These are phyloP conservation scores for Amanita rubescens DNA, from an alignment of 768 basidiomycete species.

Conservation along the genomic window DNA sequence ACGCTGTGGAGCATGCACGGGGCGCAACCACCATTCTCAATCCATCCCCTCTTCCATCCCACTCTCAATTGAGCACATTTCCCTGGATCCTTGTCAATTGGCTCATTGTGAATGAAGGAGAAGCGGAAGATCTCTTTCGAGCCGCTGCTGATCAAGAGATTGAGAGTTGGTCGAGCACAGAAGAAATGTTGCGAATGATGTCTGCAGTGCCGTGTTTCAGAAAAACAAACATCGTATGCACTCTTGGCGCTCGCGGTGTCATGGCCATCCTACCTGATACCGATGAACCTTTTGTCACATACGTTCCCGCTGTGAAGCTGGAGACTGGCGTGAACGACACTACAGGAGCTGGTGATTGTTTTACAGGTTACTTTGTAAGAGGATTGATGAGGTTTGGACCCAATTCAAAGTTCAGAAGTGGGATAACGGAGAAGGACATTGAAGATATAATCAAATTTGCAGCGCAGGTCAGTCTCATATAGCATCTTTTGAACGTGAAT, in stretches of 20 bases:
- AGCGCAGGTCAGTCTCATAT: constrained; percentile 28
- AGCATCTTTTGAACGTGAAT: background rate
- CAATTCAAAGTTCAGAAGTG: constrained; percentile 16
- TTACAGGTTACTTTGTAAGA: constrained; percentile 52
- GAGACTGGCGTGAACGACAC: constrained; percentile 38
- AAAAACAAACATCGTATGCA: constrained; percentile 46
- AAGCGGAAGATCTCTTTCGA: constrained; percentile 32
- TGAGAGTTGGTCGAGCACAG: background rate
- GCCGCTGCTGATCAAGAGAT: constrained; percentile 13
- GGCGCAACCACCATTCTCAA: constrained; percentile 38
- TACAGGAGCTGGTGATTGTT: constrained; percentile 61
- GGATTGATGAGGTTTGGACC: constrained; percentile 41
- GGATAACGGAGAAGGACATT: constrained; percentile 25
- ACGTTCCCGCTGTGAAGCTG: constrained; percentile 41
- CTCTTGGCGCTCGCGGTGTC: constrained; percentile 46
- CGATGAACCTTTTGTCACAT: constrained; percentile 20
- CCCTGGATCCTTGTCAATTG: constrained; percentile 47
- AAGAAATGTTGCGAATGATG: constrained; percentile 16
- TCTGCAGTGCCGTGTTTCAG: constrained; percentile 18
- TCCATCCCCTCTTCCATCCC: constrained; percentile 47
- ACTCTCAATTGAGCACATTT: constrained; percentile 31
- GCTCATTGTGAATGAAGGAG: constrained; percentile 50
- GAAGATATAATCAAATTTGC: constrained; percentile 28
- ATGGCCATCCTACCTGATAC: constrained; percentile 29
- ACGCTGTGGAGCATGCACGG: constrained; percentile 22